Evolutionary conservation across 116 monocot species (phyloP), one percentile per base, ranked within the genome.

Genomic region (Iris pallida): DNA sequence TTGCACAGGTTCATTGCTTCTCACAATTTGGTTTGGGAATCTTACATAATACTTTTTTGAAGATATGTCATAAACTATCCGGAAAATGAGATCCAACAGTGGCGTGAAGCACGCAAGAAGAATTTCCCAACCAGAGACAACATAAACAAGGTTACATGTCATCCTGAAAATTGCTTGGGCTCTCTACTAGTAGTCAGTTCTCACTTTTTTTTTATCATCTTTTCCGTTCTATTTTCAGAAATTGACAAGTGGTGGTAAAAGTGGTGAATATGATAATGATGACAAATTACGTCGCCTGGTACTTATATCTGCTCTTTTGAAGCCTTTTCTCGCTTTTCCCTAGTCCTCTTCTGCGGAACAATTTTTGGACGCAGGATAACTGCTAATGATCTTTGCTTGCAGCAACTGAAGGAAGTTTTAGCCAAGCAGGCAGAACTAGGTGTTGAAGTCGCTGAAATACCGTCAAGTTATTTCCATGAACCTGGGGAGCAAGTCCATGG

Each of bases 401-500:
- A 99, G 99, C 86, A 99, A 93, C 75, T 99, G 73, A 93, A 86
- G 73, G 86, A 93, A 67, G 69, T 99, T 64, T 66, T 99, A 51
- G 82, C 75, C 16, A 90, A 93, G 64, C 99, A 99, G 20, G 84
- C 81, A 65, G 88, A 99, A 42, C 71, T 99, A 52, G 99, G 93
- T 15, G 75, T 93, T 59, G 88, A 90, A 84, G 86, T 83, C 45
- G 90, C 99, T 56, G 99, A 99, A 62, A 73, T 93, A 64, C 90
- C 99, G 47, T 47, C 73, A 8, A 57, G 67, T 30, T 93, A 88
- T 78, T 74, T 99, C 45, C 69, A 75, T 20, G 86, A 83, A 59
- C 47, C 74, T 51, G 85, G 78, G 64, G 64, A 43, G 20, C 63
- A 75, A 71, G 48, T 12, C 67, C 44, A 16, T 16, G 14, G 75